These are phyloP conservation scores for Teunomyces atbi DNA, from an alignment of 805 yeast species.

Conservation along the genomic window DNA sequence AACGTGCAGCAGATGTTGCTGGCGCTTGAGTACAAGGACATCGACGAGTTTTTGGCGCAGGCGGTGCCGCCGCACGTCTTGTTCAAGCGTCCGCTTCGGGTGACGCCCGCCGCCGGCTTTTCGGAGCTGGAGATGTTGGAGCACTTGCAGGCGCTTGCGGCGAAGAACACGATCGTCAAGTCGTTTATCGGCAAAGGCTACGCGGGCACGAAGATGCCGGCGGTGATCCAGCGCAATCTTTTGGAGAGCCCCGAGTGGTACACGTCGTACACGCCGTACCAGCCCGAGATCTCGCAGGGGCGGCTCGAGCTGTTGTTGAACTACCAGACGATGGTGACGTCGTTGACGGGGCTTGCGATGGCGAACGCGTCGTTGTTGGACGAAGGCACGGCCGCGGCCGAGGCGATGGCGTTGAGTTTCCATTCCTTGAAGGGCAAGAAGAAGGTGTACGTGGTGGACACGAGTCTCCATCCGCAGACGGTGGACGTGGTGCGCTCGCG, in stretches of 20 bases:
- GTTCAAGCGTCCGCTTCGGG: constrained; percentile 60
- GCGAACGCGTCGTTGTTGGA: constrained; percentile 94
- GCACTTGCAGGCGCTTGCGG: constrained; percentile 66
- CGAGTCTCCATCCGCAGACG: constrained; percentile 81
- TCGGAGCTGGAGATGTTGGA: constrained; percentile 79
- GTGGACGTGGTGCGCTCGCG: constrained; percentile 74
- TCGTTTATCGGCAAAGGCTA: constrained; percentile 93
- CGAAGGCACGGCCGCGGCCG: constrained; percentile 97
- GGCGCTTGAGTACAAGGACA: constrained; percentile 60
- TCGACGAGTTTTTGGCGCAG: constrained; percentile 65
- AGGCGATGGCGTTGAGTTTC: constrained; percentile 87
- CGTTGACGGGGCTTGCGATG: constrained; percentile 90
- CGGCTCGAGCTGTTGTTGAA: constrained; percentile 86
- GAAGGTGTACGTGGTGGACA: constrained; percentile 66
- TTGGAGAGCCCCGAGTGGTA: constrained; percentile 97
- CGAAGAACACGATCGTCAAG: constrained; percentile 68
- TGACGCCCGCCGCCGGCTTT: constrained; percentile 71
- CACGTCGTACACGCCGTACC: constrained; percentile 97
- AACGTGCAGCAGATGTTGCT: constrained; percentile 67
- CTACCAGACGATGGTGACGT: constrained; percentile 88
- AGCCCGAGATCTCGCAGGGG: constrained; percentile 97
- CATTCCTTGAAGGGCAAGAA: constrained; percentile 67
- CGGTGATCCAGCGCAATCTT: constrained; percentile 89
- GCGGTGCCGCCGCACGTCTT: constrained; percentile 80
- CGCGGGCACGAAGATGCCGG: constrained; percentile 84